Base-by-base conservation (phyloP, 768 basidiomycete genomes). In the Tylopilus balloui region DNA sequence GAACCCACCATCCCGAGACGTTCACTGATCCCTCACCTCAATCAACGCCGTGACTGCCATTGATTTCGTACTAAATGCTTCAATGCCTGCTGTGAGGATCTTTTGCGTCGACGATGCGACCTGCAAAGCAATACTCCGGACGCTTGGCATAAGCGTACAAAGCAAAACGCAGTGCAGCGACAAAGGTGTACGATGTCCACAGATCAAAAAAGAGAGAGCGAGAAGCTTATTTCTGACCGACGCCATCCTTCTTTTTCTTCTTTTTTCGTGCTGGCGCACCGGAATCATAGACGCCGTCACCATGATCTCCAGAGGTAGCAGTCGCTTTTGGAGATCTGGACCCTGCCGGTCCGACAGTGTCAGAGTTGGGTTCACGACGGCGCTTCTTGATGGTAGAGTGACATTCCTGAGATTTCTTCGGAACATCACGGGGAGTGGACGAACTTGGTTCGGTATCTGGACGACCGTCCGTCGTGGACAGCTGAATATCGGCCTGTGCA, bases 261-360 rank as follows among this genome's bases (percentile, higher is more conserved):
- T 53, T 63, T 24, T 65, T 67, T 14, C 55, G 57, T 1, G 57
- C 51, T 0, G 53, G 52, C 6, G 50, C 54, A 11, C 46, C 29
- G 3, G n/a, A n/a, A n/a, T n/a, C n/a, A n/a, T 49, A 47, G 4
- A 23, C 20, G 6, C 4, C 31, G 13, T 28, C 36, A n/a, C n/a
- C n/a, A 12, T 10, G 37, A 15, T 19, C 40, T 9, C 15, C 14
- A 1, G 35, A 23, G 9, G 17, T 25, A 5, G 19, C 10, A 3
- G 28, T 41, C 28, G 3, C 5, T 29, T 38, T 38, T 5, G n/a
- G 17, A 27, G 2, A 39, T 38, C 51, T 25, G 3, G 51, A 17
- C 1, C 37, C 31, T 17, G 27, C 28, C 1, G 23, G 29, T 1
- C 19, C 47, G 28, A 31, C 15, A 0, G 35, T n/a, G 4, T 56